phyloP scores from a whole-genome alignment of 441 rosid species.

The Iberis amara region DNA sequence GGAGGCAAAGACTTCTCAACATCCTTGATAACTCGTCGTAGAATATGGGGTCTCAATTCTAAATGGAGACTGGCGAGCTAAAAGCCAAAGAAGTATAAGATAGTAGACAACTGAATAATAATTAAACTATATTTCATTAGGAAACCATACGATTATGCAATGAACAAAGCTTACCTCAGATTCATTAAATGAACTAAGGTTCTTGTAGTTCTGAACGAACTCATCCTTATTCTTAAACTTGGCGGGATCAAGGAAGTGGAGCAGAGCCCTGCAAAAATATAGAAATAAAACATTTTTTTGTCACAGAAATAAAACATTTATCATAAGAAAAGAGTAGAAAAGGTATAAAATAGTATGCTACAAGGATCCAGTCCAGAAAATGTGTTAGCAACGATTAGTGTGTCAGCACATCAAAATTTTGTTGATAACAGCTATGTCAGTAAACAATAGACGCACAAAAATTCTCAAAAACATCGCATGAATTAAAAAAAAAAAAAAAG shows the following conservation, averaged over 20 bases:
- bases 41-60: constrained; percentile 99
- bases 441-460: constrained; percentile 7
- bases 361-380: neutral
- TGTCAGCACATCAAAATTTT: neutral
- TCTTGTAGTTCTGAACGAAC: constrained; percentile 95
- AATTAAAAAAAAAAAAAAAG: neutral
- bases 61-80: constrained; percentile 97
- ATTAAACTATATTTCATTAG: constrained; percentile 2
- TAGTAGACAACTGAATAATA: constrained; percentile 18
- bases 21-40: constrained; percentile 97
- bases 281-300: constrained; percentile 10
- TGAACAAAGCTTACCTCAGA: constrained; percentile 57
- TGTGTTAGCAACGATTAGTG: constrained; percentile 10
- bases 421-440: constrained; percentile 1
- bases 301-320: constrained; percentile 11
- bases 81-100: constrained; percentile 26
- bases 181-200: constrained; percentile 94
- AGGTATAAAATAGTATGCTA: constrained; percentile 12
- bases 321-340: constrained; percentile 14
- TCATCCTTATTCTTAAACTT: constrained; percentile 95
- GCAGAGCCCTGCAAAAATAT: constrained; percentile 74
- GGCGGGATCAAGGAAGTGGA: constrained; percentile 90
- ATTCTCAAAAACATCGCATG: constrained; percentile 16
- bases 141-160: constrained; percentile 14
- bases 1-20: constrained; percentile 99